Evolutionary conservation across 352 stramenopile genomes (phyloP), one percentile per base, ranked within the genome.

Genomic region (Pythium sp.): DNA sequence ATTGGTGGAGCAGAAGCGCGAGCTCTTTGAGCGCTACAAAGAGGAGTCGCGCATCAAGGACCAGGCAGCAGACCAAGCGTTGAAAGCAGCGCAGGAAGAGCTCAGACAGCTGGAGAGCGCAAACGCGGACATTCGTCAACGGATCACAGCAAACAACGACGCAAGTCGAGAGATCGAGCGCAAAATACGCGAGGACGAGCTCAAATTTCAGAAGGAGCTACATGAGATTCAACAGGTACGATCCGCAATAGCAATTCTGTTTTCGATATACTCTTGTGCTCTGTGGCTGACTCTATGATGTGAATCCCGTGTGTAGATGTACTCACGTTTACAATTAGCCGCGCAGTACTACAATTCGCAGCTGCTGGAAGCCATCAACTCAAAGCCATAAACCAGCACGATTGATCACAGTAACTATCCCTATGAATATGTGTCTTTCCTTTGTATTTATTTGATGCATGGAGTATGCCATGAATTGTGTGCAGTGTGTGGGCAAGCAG

Each of bases 301-400:
- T 38, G 14, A 59, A 59, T 41, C 7, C 28, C 9, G 26, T 26
- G 70, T 63, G 61, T 64, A 93, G 79, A 90, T 91, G 80, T 93
- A 90, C 73, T 71, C 72, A 18, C 79, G 83, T 22, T 67, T 93
- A 61, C 80, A 88, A 64, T 70, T 87, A 58, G 73, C 86, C 1
- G 76, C 81, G 28, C 71, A 90, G 65, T 82, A 79, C 66, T 93
- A 93, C 79, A 93, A 92, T 63, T 70, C 76, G 7, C 74, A 89
- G 67, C 61, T 93, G 24, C 71, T 87, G 18, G 68, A 87, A 34
- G 83, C 73, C 53, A 79, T 91, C 41, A 72, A 70, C 51, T 64
- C 64, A 26, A 77, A 69, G 30, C 59, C 72, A 24, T 80, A 80
- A 53, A 32, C 28, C 11, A 55, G 41, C 41, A 51, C 7, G 43